These are phyloP conservation scores for Colletotrichum scovillei DNA, from an alignment of 2,329 filamentous ascomycete species.

Conservation along the genomic window DNA sequence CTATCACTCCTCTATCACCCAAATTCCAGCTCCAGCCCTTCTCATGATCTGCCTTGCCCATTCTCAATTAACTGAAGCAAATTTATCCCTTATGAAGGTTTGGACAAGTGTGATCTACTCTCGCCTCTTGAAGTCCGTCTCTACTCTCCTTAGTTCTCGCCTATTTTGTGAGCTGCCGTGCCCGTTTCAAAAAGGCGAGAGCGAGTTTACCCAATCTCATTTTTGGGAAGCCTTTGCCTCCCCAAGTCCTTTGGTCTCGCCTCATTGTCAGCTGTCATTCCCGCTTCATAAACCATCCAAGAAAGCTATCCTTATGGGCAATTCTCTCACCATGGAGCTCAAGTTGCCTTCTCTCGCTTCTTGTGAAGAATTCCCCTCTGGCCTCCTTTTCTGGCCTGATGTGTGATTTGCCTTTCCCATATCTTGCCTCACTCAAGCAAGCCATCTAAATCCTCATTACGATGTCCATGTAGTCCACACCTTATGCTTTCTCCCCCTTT, in stretches of 20 bases:
- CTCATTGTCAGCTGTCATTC: background rate
- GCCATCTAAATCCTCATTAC: fast-evolving
- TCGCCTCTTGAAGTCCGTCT: background rate
- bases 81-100: background rate
- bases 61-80: background rate
- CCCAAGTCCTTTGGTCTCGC: background rate
- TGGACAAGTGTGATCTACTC: too few species aligned
- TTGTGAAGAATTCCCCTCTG: too few species aligned
- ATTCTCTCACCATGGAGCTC: background rate
- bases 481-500: too few species aligned
- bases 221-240: too few species aligned
- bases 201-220: background rate
- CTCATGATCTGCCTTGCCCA: background rate
- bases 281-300: background rate
- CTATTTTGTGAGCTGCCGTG: background rate
- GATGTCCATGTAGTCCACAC: too few species aligned
- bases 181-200: too few species aligned
- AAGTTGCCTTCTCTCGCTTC: too few species aligned
- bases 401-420: too few species aligned
- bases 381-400: too few species aligned
- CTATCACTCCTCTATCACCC: fast-evolving
- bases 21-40: background rate
- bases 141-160: too few species aligned
- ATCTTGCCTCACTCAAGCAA: too few species aligned
- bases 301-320: background rate